A percentile compares a stretch with the other conserved stretches of the same genome.
Evolutionary conservation across 805 yeast genomes (phyloP).

Genomic region (Lachancea meyersii): DNA sequence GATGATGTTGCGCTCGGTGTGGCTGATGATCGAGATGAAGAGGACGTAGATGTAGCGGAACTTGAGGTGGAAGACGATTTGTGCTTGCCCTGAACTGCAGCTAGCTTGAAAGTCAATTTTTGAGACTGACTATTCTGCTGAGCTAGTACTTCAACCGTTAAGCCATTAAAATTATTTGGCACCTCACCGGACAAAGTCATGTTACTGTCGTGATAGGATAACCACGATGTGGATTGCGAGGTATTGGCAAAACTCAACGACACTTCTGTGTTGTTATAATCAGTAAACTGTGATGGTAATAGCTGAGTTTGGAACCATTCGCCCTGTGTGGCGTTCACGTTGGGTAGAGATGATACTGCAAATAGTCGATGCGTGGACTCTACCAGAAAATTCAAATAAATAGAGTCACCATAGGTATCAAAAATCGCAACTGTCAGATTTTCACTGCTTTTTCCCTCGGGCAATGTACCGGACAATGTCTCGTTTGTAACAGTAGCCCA

Average conservation of each 20-base stretch:
- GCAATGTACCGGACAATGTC: slow-evolving; percentile 51
- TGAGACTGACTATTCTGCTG: slow-evolving; percentile 33
- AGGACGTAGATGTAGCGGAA: slow-evolving; percentile 24
- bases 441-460: slow-evolving; percentile 36
- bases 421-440: slow-evolving; percentile 48
- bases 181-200: slow-evolving; percentile 65
- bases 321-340: slow-evolving; percentile 65
- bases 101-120: slow-evolving; percentile 43
- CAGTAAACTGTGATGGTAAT: slow-evolving; percentile 50
- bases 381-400: slow-evolving; percentile 52
- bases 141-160: slow-evolving; percentile 40
- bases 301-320: slow-evolving; percentile 53
- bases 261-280: slow-evolving; percentile 44
- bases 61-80: slow-evolving; percentile 18
- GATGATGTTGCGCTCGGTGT: slow-evolving; percentile 32
- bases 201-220: slow-evolving; percentile 52
- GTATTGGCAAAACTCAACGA: slow-evolving; percentile 36
- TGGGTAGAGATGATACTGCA: slow-evolving; percentile 45
- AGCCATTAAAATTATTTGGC: slow-evolving; percentile 42
- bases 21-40: slow-evolving; percentile 18
- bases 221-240: slow-evolving; percentile 49
- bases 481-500: slow-evolving; percentile 48
- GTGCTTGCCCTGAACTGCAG: slow-evolving; percentile 39
- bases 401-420: slow-evolving; percentile 56
- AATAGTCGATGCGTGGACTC: slow-evolving; percentile 50